Evolutionary conservation across 345 rosid species (phyloP).

Genomic region (Linum usitatissimum): DNA sequence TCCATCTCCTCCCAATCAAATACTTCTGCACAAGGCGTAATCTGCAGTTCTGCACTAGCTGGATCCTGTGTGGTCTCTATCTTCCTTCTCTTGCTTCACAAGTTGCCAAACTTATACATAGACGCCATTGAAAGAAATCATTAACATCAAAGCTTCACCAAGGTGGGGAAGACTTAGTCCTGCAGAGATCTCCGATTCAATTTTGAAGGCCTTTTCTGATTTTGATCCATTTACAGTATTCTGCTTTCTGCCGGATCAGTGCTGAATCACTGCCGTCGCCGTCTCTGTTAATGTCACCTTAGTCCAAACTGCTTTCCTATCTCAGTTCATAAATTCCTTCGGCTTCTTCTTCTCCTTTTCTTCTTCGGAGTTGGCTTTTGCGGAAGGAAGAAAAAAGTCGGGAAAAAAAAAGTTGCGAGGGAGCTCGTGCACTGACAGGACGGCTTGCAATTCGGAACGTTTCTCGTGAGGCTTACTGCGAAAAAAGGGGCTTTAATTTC

Average conservation of each 20-base stretch:
- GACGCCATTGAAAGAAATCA: not conserved
- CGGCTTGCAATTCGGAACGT: not conserved
- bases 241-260: not conserved
- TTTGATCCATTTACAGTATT: not conserved
- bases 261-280: not conserved
- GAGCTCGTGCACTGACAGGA: not conserved
- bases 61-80: not conserved
- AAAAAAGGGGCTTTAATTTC: not conserved
- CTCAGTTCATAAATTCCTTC: not conserved
- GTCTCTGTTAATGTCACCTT: not conserved
- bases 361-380: not conserved
- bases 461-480: constrained; percentile 5
- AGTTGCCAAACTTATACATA: too few species aligned
- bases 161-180: not conserved
- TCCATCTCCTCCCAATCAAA: too few species aligned
- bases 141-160: not conserved
- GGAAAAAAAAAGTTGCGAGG: not conserved
- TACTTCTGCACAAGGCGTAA: not conserved
- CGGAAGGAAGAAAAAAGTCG: not conserved
- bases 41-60: not conserved
- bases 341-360: not conserved
- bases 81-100: not conserved
- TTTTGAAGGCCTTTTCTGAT: not conserved
- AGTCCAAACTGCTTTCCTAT: too few species aligned
- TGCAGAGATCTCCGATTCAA: not conserved